Evolutionary conservation across 75 land plant genomes (phyloP), one percentile per base, ranked within the genome.

Genomic region (Cryptomeria japonica): DNA sequence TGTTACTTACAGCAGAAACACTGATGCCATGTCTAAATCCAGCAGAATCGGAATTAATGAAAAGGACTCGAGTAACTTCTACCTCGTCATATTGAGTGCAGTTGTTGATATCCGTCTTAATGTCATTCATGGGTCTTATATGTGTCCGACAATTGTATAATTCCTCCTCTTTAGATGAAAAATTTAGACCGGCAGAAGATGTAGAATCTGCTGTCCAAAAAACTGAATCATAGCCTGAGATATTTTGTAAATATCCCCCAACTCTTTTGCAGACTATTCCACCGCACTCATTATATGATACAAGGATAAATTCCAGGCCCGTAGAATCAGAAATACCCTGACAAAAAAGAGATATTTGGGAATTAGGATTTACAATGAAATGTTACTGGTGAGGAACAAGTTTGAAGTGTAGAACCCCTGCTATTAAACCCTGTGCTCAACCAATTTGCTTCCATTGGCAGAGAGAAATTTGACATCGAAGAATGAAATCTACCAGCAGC

Each of bases 241-340:
- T 86, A 18, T 86, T 87, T 72, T 85, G 87, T 3, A 89, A 88
- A 28, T 91, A 86, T 36, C 94, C 93, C 28, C 94, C 94, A 86
- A 98, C 88, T 64, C 86, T 89, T 36, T 95, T 90, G 88, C 98
- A 98, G 22, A 92, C 85, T 25, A 98, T 94, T 61, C 99, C 96
- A 11, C 96, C 96, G 61, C 89, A 82, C 32, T 96, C 99, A 88
- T 98, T 96, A 86, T 97, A 98, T n/a, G 92, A 82, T 28, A 98
- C 94, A 31, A 96, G 91, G 84, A 92, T 93, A 87, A 98, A 95
- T 49, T 92, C 94, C 90, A 98, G 88, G 49, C 88, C 91, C 89
- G 76, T 89, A 25, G 93, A 90, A 61, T 93, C 92, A 85, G 90
- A 88, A 16, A 98, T 94, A 18, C 99, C 99, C 99, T 97, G 95